Evolutionary conservation across 192 early-diverging fungal genomes (phyloP), one percentile per base, ranked within the genome.

Genomic region (Rhizoclosmatium sp.): DNA sequence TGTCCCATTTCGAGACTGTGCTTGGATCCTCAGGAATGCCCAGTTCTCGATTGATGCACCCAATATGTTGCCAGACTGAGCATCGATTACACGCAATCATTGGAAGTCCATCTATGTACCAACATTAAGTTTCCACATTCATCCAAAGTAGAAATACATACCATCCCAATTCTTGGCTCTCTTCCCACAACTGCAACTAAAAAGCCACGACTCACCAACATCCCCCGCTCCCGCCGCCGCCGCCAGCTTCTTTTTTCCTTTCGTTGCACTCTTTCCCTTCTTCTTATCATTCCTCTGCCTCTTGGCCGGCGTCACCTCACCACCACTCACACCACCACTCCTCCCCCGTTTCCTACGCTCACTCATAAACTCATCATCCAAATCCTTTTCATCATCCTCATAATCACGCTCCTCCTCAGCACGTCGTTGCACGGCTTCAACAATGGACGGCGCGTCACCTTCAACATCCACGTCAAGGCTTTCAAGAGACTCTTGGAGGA

Each of bases 31-130:
- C 67, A 40, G 39, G 41, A 47, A 21, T 47, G 45, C 67, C 67
- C 9, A 14, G 9, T 44, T 69, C 67, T 47, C n/a, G 16, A 16
- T 69, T 83, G 48, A 92, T 80, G 65, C 93, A 94, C 1, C 80
- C 76, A 19, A 93, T 91, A 79, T 94, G 93, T 66, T 92, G 89
- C 93, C 93, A 94, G 2, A 87, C 84, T 59, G 84, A 80, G 78
- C 93, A 94, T 23, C 79, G 69, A 45, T 84, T 92, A 71, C 93
- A 94, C 0, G 90, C 88, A 65, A 94, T 92, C 87, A 93, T 93
- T 0, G 91, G 88, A 39, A 85, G 83, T 7, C 92, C 93, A 86
- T 94, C 91, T 83, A 65, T 42, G 62, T 48, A 14, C 48, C 67
- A 12, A 54, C 23, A 65, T n/a, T 41, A 31, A 46, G 31, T 31